These are phyloP conservation scores for Fragaria nilgerrensis DNA, from an alignment of 306 rosid genomes.

Conservation along the genomic window DNA sequence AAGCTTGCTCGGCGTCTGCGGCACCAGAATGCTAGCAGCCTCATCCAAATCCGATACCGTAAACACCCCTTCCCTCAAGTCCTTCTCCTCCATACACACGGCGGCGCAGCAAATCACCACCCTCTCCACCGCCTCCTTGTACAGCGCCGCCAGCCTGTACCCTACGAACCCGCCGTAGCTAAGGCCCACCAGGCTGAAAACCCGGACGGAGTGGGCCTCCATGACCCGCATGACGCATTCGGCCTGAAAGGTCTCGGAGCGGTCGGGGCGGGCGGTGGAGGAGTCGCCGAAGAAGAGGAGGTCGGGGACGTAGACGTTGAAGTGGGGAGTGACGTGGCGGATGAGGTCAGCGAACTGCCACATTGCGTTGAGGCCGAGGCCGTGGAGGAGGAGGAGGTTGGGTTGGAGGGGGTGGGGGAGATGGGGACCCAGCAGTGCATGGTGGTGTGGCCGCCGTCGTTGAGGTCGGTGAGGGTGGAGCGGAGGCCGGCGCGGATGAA, in stretches of 20 bases:
- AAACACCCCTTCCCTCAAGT: constrained; percentile 57
- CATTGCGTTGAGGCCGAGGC: constrained; percentile 69
- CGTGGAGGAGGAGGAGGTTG: constrained; percentile 77
- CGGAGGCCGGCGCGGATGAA: constrained; percentile 69
- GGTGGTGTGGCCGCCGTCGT: constrained; percentile 57
- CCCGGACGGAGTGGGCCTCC: constrained; percentile 54
- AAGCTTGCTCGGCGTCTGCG: constrained; percentile 53
- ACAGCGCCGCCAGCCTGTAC: constrained; percentile 57
- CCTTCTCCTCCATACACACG: constrained; percentile 78
- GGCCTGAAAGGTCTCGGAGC: constrained; percentile 70
- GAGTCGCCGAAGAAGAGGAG: constrained; percentile 79
- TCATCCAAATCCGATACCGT: constrained; percentile 60
- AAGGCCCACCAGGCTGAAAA: constrained; percentile 60
- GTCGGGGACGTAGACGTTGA: constrained; percentile 84
- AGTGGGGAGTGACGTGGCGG: constrained; percentile 39
- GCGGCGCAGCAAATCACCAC: constrained; percentile 78
- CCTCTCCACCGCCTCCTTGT: constrained; percentile 57
- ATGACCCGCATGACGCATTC: constrained; percentile 66
- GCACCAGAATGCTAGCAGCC: constrained; percentile 66
- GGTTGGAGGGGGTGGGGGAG: constrained; percentile 37
- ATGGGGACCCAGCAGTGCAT: constrained; percentile 90
- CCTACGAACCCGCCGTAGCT: constrained; percentile 89
- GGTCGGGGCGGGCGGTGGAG: constrained; percentile 53
- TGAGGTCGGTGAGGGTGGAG: constrained; percentile 49
- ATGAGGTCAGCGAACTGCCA: constrained; percentile 82